phyloP scores from a whole-genome alignment of 2,329 filamentous ascomycete species.

The Metarhizium sp. region DNA sequence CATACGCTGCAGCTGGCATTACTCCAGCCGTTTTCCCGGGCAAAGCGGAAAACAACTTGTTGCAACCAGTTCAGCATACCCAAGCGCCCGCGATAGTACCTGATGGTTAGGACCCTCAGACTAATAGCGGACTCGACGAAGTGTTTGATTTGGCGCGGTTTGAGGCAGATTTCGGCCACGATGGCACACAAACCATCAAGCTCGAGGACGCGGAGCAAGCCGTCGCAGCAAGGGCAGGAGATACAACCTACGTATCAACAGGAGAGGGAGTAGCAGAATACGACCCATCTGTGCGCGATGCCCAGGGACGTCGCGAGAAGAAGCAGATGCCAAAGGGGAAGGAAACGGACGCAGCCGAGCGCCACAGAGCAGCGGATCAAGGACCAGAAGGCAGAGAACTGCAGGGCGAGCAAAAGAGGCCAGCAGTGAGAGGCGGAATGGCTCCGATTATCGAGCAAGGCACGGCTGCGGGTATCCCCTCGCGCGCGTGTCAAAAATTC shows the following conservation, averaged over 20 bases:
- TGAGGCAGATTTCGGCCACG: not conserved
- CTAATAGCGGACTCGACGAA: not conserved
- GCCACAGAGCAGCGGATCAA: not conserved
- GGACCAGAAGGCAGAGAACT: not conserved
- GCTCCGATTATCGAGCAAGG: not conserved
- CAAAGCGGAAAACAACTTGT: not conserved
- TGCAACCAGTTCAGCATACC: not conserved
- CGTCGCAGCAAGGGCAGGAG: not conserved
- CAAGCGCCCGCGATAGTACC: not conserved
- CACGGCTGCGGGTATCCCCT: not conserved
- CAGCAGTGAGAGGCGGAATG: not conserved
- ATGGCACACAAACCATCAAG: not conserved
- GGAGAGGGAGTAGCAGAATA: not conserved
- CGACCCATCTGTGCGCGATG: not conserved
- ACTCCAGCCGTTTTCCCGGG: too few relatives aligned
- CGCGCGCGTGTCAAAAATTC: too few relatives aligned
- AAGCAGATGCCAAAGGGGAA: not conserved
- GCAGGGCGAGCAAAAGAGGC: not conserved
- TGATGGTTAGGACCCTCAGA: not conserved
- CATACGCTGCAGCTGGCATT: too few relatives aligned
- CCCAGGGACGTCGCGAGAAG: conserved; percentile 2
- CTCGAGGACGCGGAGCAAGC: not conserved
- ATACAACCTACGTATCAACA: not conserved
- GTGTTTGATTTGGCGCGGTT: not conserved
- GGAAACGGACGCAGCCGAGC: not conserved